These are phyloP conservation scores for Russula sp. DNA, from an alignment of 768 basidiomycete species.

Conservation along the genomic window DNA sequence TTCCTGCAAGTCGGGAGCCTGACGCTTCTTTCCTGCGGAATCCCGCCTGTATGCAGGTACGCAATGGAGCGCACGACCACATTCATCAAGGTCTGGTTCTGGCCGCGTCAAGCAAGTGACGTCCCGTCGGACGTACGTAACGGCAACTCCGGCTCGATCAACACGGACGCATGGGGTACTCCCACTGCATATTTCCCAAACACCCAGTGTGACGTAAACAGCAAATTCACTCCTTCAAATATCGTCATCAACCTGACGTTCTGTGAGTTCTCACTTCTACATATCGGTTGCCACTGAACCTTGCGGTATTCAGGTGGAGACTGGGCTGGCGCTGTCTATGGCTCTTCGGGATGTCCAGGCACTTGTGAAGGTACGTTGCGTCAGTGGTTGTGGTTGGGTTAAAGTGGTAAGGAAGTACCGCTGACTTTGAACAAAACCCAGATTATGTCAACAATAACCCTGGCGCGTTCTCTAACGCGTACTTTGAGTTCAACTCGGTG, in stretches of 20 bases:
- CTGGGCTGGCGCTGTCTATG: constrained; percentile 53
- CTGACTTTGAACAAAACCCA: constrained; percentile 37
- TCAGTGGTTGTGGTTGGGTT: background rate
- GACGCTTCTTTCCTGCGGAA: background rate
- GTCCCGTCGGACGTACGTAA: constrained; percentile 48
- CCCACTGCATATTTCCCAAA: constrained; percentile 63
- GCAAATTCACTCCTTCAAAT: constrained; percentile 54
- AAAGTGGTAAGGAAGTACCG: background rate
- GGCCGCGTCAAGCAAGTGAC: constrained; percentile 47
- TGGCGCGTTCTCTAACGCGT: constrained; percentile 60
- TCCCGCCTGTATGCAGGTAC: constrained; percentile 46
- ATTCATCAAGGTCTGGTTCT: constrained; percentile 71
- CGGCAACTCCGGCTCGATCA: constrained; percentile 45
- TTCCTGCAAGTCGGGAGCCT: background rate
- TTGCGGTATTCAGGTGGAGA: constrained; percentile 39
- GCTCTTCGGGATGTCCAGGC: constrained; percentile 50
- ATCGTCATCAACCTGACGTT: constrained; percentile 71
- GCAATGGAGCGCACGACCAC: constrained; percentile 57
- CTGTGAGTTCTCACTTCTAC: constrained; percentile 45
- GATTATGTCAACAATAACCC: constrained; percentile 69
- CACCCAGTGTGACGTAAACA: constrained; percentile 53
- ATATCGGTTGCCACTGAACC: background rate
- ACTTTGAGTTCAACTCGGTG: constrained; percentile 66
- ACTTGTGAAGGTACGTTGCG: constrained; percentile 46
- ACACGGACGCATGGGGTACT: constrained; percentile 56